phyloP scores from a whole-genome alignment of 345 rosid genomes.

The Noccaea caerulescens region DNA sequence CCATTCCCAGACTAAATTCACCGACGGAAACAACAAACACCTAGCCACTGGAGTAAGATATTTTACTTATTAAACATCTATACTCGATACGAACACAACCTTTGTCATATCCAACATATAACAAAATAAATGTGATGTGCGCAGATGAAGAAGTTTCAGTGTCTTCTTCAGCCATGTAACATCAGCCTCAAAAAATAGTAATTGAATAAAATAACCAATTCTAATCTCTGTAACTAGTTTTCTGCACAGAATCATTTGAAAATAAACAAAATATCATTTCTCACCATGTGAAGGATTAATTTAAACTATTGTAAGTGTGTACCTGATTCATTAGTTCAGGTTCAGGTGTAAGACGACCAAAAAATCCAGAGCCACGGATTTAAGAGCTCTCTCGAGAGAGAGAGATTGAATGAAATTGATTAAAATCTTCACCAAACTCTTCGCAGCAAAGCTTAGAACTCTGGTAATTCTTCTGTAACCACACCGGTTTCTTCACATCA shows the following conservation, averaged over 20 bases:
- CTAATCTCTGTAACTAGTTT: slow-evolving; percentile 18
- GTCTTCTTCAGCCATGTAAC: not conserved
- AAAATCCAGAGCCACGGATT: slow-evolving; percentile 3
- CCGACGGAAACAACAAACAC: too few relatives aligned
- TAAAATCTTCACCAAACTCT: not conserved
- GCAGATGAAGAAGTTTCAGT: not conserved
- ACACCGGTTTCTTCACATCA: slow-evolving; percentile 17
- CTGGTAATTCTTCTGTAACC: slow-evolving; percentile 14
- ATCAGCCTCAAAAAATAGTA: not conserved
- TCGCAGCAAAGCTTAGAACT: not conserved
- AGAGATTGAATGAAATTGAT: not conserved
- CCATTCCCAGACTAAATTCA: too few relatives aligned
- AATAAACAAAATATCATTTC: not conserved
- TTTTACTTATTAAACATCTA: too few relatives aligned
- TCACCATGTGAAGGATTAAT: not conserved
- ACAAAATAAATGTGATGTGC: not conserved
- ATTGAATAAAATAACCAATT: not conserved
- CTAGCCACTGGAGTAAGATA: too few relatives aligned
- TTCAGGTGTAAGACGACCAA: slow-evolving; percentile 3
- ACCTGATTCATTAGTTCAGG: slow-evolving; percentile 9
- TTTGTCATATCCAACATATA: not conserved
- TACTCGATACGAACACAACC: not conserved
- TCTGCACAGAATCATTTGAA: slow-evolving; percentile 23
- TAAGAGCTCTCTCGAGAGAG: slow-evolving; percentile 1
- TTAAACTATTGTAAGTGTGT: slow-evolving; percentile 9